phyloP scores from a whole-genome alignment of 2,329 filamentous ascomycete species.

The Scleromitrula shiraiana region DNA sequence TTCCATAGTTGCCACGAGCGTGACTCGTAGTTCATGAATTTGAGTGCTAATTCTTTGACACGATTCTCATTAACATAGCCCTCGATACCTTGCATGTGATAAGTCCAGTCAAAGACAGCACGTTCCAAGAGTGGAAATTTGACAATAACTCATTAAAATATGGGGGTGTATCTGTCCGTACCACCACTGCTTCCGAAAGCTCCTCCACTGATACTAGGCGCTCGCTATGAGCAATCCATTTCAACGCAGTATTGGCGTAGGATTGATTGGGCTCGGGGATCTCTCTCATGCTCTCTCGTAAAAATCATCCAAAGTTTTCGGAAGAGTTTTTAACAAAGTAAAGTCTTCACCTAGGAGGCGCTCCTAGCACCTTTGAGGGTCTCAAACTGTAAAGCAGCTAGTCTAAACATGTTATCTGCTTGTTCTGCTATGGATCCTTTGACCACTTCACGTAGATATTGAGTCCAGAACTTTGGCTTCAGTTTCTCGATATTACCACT shows the following conservation, averaged over 20 bases:
- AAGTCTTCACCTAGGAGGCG: not conserved
- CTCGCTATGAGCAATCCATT: conserved; percentile 19
- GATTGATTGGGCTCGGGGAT: conserved; percentile 4
- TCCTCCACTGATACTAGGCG: not conserved
- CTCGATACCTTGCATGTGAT: not conserved
- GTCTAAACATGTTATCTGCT: conserved; percentile 12
- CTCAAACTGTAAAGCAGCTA: conserved; percentile 16
- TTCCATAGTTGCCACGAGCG: no score
- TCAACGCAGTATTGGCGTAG: conserved; percentile 12
- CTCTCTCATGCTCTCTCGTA: conserved; percentile 8
- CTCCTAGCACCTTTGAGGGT: not conserved
- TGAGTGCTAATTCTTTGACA: no score
- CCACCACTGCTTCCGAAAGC: conserved; percentile 2
- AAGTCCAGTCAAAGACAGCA: no score
- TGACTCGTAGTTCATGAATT: no score
- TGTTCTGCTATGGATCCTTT: not conserved
- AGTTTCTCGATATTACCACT: not conserved
- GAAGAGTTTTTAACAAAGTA: conserved; percentile 8
- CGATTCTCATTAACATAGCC: no score
- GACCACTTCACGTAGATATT: not conserved
- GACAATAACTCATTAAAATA: no score
- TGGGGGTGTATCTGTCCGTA: not conserved
- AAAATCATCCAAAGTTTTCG: conserved; percentile 10
- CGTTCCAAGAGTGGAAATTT: no score
- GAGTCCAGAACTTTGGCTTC: not conserved